Conservation (phyloP, 179 eudicot genomes). For the Pouteria campechiana region DNA sequence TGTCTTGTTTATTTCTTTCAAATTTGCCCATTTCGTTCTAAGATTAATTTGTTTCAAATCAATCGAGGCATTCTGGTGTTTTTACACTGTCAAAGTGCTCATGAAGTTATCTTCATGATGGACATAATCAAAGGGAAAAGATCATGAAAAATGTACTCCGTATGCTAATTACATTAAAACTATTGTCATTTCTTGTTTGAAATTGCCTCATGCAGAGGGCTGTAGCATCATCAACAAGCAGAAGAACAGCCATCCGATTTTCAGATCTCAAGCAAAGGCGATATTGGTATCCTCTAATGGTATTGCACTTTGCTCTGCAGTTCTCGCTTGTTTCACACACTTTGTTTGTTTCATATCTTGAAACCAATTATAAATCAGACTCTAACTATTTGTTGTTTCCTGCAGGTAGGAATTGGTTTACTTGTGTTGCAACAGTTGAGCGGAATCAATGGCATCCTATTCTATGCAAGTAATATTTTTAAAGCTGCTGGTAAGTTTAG, state of each 20-base stretch:
- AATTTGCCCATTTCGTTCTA: neutral
- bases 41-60: neutral
- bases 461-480: conserved; percentile 79
- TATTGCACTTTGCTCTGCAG: conserved; percentile 21
- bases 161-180: too few relatives aligned
- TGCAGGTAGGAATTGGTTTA: conserved; percentile 89
- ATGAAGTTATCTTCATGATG: neutral
- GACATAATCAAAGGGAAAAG: too few relatives aligned
- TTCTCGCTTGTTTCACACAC: neutral
- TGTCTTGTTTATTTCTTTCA: neutral
- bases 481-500: conserved; percentile 63
- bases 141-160: too few relatives aligned
- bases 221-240: conserved; percentile 75
- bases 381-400: neutral
- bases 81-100: too few relatives aligned
- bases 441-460: conserved; percentile 86
- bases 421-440: conserved; percentile 74
- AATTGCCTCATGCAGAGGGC: conserved; percentile 46
- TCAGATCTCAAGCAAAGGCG: conserved; percentile 45
- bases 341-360: neutral
- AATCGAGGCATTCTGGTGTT: too few relatives aligned
- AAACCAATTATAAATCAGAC: neutral
- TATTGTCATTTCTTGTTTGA: neutral
- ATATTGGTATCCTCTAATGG: conserved; percentile 90
- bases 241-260: conserved; percentile 49